phyloP scores from a whole-genome alignment of 129 eudicot species.

The Scalesia atractyloides region DNA sequence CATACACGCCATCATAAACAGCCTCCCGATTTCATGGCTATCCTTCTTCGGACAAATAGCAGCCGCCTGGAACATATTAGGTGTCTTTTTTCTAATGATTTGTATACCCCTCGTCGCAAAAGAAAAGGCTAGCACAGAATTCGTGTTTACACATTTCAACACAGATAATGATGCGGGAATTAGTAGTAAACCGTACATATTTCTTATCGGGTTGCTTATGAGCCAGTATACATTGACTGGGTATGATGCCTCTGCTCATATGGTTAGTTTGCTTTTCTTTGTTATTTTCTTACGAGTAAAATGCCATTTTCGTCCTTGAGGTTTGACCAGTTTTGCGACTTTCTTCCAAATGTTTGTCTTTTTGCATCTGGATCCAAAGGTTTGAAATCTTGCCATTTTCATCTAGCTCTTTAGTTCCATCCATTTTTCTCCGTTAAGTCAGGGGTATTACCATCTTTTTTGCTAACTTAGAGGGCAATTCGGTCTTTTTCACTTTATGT shows the following conservation, averaged over 20 bases:
- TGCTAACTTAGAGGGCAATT: too few relatives aligned
- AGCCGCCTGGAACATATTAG: conserved; percentile 87
- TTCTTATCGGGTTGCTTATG: conserved; percentile 90
- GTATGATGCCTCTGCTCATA: conserved; percentile 99
- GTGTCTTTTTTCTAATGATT: conserved; percentile 93
- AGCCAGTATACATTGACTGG: conserved; percentile 95
- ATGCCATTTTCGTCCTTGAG: not conserved
- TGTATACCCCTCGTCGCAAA: conserved; percentile 76
- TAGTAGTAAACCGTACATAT: conserved; percentile 64
- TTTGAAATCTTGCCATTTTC: too few relatives aligned
- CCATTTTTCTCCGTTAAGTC: too few relatives aligned
- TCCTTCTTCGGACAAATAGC: conserved; percentile 92
- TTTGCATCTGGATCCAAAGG: too few relatives aligned
- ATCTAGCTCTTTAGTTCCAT: too few relatives aligned
- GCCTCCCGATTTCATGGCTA: conserved; percentile 85
- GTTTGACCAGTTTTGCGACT: not conserved
- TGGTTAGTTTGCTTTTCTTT: conserved; percentile 57
- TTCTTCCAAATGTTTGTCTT: not conserved
- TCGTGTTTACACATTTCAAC: conserved; percentile 91
- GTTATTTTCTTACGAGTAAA: not conserved
- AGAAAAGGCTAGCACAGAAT: conserved; percentile 69
- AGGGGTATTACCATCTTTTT: too few relatives aligned
- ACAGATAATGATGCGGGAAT: conserved; percentile 77
- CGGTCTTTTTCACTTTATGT: too few relatives aligned
- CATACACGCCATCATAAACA: conserved; percentile 77